phyloP scores from a whole-genome alignment of 1,284 basidiomycete species.

The Volvariella surrecta region DNA sequence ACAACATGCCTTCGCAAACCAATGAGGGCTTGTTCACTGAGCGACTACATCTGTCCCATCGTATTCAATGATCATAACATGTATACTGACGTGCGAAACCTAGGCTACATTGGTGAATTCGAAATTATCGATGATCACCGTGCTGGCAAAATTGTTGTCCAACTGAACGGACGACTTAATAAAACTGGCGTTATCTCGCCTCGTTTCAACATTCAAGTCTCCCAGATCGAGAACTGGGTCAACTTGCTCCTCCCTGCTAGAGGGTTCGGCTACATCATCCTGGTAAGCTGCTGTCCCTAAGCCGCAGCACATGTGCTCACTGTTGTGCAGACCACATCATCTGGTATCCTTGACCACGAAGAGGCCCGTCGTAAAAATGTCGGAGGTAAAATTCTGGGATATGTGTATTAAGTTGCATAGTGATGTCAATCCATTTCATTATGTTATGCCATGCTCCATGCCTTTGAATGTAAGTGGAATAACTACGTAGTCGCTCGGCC shows the following conservation, averaged over 20 bases:
- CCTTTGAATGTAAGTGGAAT: no score
- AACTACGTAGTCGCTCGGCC: no score
- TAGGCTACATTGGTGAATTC: constrained; percentile 99
- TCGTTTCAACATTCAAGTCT: constrained; percentile 94
- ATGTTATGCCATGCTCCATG: no score
- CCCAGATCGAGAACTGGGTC: constrained; percentile 92
- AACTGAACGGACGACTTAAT: constrained; percentile 98
- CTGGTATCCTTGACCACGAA: constrained; percentile 98
- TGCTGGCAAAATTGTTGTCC: constrained; percentile 96
- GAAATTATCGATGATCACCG: constrained; percentile 99
- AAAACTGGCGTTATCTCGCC: constrained; percentile 99
- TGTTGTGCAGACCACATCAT: constrained; percentile 96
- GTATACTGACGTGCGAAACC: constrained; percentile 12
- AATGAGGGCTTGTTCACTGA: constrained; percentile 46
- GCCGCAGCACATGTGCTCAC: neutral
- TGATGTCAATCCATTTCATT: no score
- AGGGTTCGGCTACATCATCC: constrained; percentile 95
- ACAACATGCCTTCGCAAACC: constrained; percentile 31
- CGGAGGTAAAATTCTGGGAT: constrained; percentile 4
- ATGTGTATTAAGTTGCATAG: constrained; percentile 1
- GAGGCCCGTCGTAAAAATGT: constrained; percentile 95
- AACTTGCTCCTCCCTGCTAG: constrained; percentile 89
- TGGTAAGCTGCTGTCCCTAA: constrained; percentile 38
- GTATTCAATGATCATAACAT: constrained; percentile 5
- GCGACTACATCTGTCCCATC: constrained; percentile 34